Percentiles rank a stretch among this genome's conserved stretches.
phyloP scores from a whole-genome alignment of 805 yeast genomes.

The Nakazawaea populi region DNA sequence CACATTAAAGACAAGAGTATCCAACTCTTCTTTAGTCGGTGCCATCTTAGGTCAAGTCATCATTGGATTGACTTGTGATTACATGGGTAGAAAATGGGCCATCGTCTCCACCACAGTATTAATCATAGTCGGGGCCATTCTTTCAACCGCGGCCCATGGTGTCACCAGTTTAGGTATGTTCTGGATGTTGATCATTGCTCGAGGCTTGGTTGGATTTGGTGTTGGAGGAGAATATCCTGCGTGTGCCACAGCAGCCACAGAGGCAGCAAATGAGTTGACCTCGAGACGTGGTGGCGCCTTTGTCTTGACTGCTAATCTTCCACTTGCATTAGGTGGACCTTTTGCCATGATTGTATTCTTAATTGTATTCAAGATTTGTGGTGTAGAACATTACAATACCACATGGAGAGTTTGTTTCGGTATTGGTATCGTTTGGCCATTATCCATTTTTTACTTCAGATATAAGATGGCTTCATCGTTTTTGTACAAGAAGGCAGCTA shows the following conservation, averaged over 20 bases:
- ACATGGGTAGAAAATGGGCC: conserved; percentile 66
- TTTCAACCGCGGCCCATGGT: conserved; percentile 72
- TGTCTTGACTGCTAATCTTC: conserved; percentile 64
- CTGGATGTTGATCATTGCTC: conserved; percentile 68
- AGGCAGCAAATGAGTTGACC: conserved; percentile 31
- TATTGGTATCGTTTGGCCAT: conserved; percentile 62
- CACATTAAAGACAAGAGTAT: conserved; percentile 54
- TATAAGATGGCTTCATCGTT: conserved; percentile 62
- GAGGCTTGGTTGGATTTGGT: conserved; percentile 77
- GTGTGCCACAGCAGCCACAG: conserved; percentile 64
- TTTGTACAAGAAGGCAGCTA: conserved; percentile 59
- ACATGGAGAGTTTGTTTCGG: conserved; percentile 70
- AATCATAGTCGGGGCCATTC: conserved; percentile 55
- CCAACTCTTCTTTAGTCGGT: conserved; percentile 64
- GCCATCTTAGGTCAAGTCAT: conserved; percentile 66
- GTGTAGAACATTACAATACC: conserved; percentile 36
- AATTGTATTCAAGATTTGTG: conserved; percentile 59
- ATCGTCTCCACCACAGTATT: conserved; percentile 57
- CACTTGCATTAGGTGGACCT: conserved; percentile 73
- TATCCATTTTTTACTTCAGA: conserved; percentile 67
- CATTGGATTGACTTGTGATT: conserved; percentile 60
- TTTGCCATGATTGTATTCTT: conserved; percentile 64
- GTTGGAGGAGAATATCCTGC: conserved; percentile 76
- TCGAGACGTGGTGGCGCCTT: conserved; percentile 58
- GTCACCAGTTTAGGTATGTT: conserved; percentile 51